These are phyloP conservation scores for Sesbania bispinosa DNA, from an alignment of 306 rosid species.

Conservation along the genomic window DNA sequence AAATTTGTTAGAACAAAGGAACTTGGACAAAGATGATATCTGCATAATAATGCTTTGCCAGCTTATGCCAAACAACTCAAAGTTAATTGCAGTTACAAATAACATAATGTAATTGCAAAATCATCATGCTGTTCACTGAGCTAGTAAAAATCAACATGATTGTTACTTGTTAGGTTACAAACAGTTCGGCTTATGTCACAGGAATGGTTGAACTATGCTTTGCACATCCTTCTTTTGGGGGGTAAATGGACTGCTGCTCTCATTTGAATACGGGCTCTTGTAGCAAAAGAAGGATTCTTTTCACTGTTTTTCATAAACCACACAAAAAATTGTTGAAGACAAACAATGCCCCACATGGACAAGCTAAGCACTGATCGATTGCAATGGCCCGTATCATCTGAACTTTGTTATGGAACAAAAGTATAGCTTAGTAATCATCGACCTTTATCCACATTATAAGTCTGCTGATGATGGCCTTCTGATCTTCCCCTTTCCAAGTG, in stretches of 20 bases:
- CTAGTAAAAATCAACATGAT: constrained; percentile 31
- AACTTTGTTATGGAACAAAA: constrained; percentile 17
- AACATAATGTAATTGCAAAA: constrained; percentile 21
- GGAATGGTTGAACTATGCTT: constrained; percentile 26
- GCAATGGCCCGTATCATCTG: constrained; percentile 30
- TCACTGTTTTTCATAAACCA: constrained; percentile 12
- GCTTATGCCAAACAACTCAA: constrained; percentile 33
- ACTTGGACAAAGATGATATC: not conserved
- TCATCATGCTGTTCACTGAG: constrained; percentile 26
- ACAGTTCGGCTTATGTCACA: constrained; percentile 25
- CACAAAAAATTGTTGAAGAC: constrained; percentile 27
- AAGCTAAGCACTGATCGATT: not conserved
- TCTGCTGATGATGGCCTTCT: constrained; percentile 42
- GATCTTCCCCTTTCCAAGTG: constrained; percentile 61
- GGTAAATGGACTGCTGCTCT: constrained; percentile 7
- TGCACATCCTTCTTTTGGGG: constrained; percentile 29
- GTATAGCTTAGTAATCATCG: constrained; percentile 31
- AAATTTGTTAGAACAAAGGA: not conserved
- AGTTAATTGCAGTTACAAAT: constrained; percentile 23
- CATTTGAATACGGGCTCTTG: not conserved
- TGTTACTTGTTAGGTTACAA: constrained; percentile 23
- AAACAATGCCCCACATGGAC: constrained; percentile 22
- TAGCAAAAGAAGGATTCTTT: constrained; percentile 31
- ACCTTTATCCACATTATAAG: constrained; percentile 45
- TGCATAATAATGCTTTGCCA: constrained; percentile 13